Percentiles rank a stretch among this genome's conserved stretches.
Conservation (phyloP, 208 protist genomes). For the Trypanosoma boissoni region DNA sequence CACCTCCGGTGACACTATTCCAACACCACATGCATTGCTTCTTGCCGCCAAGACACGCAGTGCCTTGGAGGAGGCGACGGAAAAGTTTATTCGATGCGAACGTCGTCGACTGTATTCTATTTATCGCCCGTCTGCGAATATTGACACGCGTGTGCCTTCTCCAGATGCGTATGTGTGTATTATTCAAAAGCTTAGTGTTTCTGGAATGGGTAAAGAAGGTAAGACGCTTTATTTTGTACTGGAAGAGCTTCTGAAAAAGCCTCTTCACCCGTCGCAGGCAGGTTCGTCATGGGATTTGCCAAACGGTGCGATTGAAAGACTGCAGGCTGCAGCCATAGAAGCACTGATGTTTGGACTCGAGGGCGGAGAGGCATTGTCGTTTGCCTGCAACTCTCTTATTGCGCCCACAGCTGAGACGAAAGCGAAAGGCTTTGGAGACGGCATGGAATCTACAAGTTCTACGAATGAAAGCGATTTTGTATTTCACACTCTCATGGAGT, state of each 20-base stretch:
- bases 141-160: conserved; percentile 2
- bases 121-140: conserved; percentile 29
- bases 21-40: background rate
- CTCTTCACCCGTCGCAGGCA: conserved; percentile 46
- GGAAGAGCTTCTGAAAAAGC: conserved; percentile 54
- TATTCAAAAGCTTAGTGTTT: conserved; percentile 2
- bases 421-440: too few relatives aligned
- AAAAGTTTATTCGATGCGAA: conserved; percentile 31
- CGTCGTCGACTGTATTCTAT: conserved; percentile 38
- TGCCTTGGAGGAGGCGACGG: conserved; percentile 26
- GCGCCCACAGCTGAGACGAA: background rate
- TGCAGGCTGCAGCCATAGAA: conserved; percentile 29
- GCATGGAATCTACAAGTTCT: too few relatives aligned
- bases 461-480: too few relatives aligned
- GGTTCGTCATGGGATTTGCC: conserved; percentile 48
- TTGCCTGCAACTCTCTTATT: conserved; percentile 3
- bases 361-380: conserved; percentile 16
- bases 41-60: conserved; percentile 15
- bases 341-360: conserved; percentile 26
- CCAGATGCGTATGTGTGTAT: conserved; percentile 7
- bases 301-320: conserved; percentile 2
- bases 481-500: too few relatives aligned
- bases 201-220: conserved; percentile 4
- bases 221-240: conserved; percentile 27
- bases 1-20: background rate